A percentile compares a stretch with the other conserved stretches of the same genome.
Evolutionary conservation across 257 asterid genomes (phyloP).

Genomic region (Rehmannia glutinosa): DNA sequence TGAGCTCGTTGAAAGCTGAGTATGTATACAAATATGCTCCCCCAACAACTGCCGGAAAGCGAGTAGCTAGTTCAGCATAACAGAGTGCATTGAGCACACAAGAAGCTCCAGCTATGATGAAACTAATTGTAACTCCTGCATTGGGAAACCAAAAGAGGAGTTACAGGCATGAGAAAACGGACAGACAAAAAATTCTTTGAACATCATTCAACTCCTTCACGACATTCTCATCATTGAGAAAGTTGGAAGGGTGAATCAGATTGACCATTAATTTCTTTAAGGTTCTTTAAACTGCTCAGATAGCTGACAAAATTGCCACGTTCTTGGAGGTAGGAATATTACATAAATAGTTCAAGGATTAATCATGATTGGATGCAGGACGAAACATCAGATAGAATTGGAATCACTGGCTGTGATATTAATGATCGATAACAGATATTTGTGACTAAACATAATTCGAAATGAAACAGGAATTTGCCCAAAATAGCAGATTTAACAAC

Average conservation of each 20-base stretch:
- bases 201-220: background rate
- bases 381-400: background rate
- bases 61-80: conserved; percentile 85
- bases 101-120: conserved; percentile 80
- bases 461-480: too few species aligned
- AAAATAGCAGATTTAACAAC: too few species aligned
- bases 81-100: conserved; percentile 90
- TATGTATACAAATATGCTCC: conserved; percentile 92
- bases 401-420: background rate
- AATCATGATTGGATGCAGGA: too few species aligned
- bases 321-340: background rate
- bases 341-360: background rate
- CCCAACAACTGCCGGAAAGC: conserved; percentile 96
- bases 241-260: background rate
- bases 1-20: conserved; percentile 92
- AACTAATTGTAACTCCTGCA: conserved; percentile 89
- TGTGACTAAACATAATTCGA: too few species aligned
- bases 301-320: background rate
- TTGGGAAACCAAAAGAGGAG: conserved; percentile 22
- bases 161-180: conserved; percentile 8
- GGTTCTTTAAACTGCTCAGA: background rate
- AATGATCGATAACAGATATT: too few species aligned
- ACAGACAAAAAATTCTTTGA: background rate
- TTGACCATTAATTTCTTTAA: background rate
- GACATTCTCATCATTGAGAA: background rate